A percentile compares a stretch with the other conserved stretches of the same genome.
Evolutionary conservation across 305 asterid genomes (phyloP).

Genomic region (Plantago coronopus): DNA sequence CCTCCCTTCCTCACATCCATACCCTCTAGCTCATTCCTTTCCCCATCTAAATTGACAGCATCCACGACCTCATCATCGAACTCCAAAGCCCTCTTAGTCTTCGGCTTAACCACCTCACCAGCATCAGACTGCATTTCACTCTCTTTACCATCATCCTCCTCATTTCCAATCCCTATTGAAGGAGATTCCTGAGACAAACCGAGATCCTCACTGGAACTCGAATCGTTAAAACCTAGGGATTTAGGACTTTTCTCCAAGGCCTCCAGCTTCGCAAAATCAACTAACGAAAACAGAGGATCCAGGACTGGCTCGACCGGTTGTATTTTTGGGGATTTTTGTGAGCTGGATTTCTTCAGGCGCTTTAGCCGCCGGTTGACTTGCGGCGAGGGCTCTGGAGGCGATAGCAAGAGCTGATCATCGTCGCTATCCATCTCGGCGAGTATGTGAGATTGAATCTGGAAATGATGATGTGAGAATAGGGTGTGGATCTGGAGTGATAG

Average conservation of each 20-base stretch:
- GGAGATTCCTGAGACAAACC: slow-evolving; percentile 33
- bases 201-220: slow-evolving; percentile 33
- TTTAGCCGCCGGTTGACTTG: slow-evolving; percentile 53
- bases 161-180: slow-evolving; percentile 26
- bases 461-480: slow-evolving; percentile 1
- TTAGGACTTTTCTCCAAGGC: slow-evolving; percentile 54
- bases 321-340: slow-evolving; percentile 18
- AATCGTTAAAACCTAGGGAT: slow-evolving; percentile 34
- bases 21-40: slow-evolving; percentile 14
- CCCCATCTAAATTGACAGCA: background rate
- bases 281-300: slow-evolving; percentile 41
- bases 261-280: slow-evolving; percentile 55
- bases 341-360: slow-evolving; percentile 55
- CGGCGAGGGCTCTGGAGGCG: slow-evolving; percentile 41
- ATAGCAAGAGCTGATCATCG: slow-evolving; percentile 50
- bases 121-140: slow-evolving; percentile 18
- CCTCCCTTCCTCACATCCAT: slow-evolving; percentile 20
- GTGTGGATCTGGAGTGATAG: slow-evolving; percentile 18
- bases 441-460: background rate
- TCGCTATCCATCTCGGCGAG: slow-evolving; percentile 56
- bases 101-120: slow-evolving; percentile 25
- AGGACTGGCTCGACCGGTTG: slow-evolving; percentile 23
- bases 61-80: slow-evolving; percentile 37
- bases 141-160: slow-evolving; percentile 10
- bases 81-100: slow-evolving; percentile 51